These are phyloP conservation scores for Kurtzmaniella quercitrusa DNA, from an alignment of 1,139 yeast genomes.

Conservation along the genomic window DNA sequence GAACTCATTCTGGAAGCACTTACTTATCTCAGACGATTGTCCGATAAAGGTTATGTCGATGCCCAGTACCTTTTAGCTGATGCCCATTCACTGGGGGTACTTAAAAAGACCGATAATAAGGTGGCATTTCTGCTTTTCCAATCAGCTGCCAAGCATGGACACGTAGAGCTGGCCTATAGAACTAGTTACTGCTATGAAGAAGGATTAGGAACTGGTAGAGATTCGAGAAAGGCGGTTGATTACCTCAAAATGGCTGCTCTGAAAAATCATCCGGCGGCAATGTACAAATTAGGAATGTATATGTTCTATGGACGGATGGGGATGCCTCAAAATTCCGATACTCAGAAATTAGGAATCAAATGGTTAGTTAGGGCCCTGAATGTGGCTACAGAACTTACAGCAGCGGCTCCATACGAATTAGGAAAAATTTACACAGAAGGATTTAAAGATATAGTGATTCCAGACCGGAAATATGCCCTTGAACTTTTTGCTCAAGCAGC, in stretches of 20 bases:
- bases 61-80: conserved; percentile 91
- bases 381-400: conserved; percentile 76
- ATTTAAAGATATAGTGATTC: conserved; percentile 79
- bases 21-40: conserved; percentile 61
- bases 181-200: conserved; percentile 90
- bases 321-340: conserved; percentile 57
- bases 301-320: conserved; percentile 87
- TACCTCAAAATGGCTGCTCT: conserved; percentile 85
- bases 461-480: conserved; percentile 79
- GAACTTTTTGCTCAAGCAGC: conserved; percentile 89
- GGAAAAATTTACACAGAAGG: conserved; percentile 84
- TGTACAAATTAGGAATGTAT: conserved; percentile 86
- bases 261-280: conserved; percentile 90
- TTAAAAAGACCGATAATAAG: conserved; percentile 76
- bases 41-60: conserved; percentile 80
- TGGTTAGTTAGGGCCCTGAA: conserved; percentile 90
- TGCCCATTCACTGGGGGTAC: conserved; percentile 80
- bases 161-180: conserved; percentile 85
- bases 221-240: conserved; percentile 80
- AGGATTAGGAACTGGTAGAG: conserved; percentile 89
- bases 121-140: conserved; percentile 78
- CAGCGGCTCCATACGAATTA: conserved; percentile 91
- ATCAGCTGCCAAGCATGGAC: conserved; percentile 90
- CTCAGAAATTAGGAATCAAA: conserved; percentile 83
- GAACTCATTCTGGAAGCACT: conserved; percentile 74